phyloP scores from a whole-genome alignment of 208 protist genomes.

The Strigomonas oncopelti region DNA sequence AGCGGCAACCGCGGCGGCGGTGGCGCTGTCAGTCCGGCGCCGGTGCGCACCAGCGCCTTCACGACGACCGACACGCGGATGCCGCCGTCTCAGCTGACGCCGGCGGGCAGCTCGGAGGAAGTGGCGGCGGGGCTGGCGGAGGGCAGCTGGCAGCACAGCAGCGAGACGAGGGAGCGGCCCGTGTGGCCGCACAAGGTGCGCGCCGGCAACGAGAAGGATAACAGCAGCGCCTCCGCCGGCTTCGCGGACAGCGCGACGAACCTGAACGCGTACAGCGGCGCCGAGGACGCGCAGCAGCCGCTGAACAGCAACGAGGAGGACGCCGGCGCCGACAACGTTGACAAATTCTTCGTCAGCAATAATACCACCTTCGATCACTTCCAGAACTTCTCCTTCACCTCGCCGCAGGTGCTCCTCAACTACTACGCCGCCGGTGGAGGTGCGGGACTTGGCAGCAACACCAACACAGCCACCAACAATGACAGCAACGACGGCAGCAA shows the following conservation, averaged over 20 bases:
- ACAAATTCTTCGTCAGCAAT: neutral
- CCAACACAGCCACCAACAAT: neutral
- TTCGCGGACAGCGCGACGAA: too few species aligned
- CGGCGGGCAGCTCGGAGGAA: neutral
- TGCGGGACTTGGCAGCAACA: neutral
- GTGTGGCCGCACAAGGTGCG: neutral
- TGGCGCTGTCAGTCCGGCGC: neutral
- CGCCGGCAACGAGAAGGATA: neutral
- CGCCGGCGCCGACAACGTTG: neutral
- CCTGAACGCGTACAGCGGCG: too few species aligned
- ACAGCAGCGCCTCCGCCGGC: too few species aligned
- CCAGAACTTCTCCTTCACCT: conserved; percentile 46
- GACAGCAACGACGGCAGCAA: conserved; percentile 6
- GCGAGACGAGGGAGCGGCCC: neutral
- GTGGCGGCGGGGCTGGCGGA: neutral
- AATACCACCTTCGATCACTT: conserved; percentile 29
- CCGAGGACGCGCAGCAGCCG: neutral
- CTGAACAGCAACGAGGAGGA: neutral
- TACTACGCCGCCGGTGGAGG: conserved; percentile 7
- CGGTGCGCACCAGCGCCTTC: neutral
- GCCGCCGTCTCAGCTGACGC: neutral
- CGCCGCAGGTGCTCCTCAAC: conserved; percentile 25
- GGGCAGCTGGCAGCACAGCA: neutral
- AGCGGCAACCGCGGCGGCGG: neutral
- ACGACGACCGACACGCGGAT: neutral